Evolutionary conservation across 345 rosid species (phyloP).

Genomic region (Lepidium didymum): DNA sequence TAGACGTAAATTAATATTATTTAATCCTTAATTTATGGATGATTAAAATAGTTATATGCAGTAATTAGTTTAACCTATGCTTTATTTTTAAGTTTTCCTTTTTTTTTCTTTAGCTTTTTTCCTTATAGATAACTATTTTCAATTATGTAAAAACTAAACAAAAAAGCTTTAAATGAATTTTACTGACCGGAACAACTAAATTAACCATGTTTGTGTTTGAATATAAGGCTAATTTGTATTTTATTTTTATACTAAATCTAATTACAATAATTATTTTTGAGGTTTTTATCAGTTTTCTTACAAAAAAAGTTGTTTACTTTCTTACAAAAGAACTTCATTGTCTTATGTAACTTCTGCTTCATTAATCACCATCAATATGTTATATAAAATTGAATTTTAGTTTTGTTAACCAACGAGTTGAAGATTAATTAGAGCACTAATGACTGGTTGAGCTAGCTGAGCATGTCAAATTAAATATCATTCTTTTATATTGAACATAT

Average conservation of each 20-base stretch:
- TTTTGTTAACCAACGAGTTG: not conserved
- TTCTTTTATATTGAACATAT: not conserved
- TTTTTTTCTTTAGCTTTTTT: not conserved
- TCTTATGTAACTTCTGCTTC: not conserved
- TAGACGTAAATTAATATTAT: slow-evolving; percentile 1
- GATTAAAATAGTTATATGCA: not conserved
- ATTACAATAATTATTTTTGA: not conserved
- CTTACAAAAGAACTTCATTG: not conserved
- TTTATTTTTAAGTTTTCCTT: not conserved
- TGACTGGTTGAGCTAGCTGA: too few species aligned
- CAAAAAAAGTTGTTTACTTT: not conserved
- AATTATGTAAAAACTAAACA: not conserved
- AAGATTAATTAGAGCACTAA: too few species aligned
- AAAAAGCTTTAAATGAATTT: not conserved
- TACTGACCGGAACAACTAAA: not conserved
- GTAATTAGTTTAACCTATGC: not conserved
- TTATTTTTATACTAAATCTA: too few species aligned
- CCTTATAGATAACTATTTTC: not conserved
- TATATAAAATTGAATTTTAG: not conserved
- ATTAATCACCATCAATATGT: not conserved
- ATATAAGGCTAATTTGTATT: not conserved
- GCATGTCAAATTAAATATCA: not conserved
- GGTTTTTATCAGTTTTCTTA: not conserved
- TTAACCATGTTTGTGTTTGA: not conserved
- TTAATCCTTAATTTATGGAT: slow-evolving; percentile 11